These are phyloP conservation scores for Fusarium subglutinans DNA, from an alignment of 2,329 filamentous ascomycete species.

Conservation along the genomic window DNA sequence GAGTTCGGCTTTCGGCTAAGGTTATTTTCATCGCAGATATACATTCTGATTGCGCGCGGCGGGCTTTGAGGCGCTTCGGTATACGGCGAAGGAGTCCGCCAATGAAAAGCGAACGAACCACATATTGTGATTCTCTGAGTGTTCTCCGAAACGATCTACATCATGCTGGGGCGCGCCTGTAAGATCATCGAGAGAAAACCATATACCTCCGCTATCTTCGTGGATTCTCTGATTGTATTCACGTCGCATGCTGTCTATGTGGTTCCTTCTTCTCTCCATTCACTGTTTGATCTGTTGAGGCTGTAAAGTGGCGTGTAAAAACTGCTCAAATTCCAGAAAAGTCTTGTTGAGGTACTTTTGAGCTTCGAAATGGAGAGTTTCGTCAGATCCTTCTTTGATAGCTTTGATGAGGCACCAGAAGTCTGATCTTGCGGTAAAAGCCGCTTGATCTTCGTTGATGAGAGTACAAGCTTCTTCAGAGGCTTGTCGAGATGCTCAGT, in stretches of 20 bases:
- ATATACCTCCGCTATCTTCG: neutral
- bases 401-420: neutral
- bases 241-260: neutral
- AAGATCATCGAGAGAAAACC: neutral
- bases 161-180: neutral
- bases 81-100: neutral
- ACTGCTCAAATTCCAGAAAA: neutral
- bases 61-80: neutral
- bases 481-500: neutral
- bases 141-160: rapidly evolving
- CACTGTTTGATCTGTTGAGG: neutral
- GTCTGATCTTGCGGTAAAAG: neutral
- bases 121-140: neutral
- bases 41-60: neutral
- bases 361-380: neutral
- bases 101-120: neutral
- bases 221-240: neutral
- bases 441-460: neutral
- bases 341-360: neutral
- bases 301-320: neutral
- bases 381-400: neutral
- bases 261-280: neutral
- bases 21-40: neutral
- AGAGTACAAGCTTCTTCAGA: neutral
- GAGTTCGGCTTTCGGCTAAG: neutral